Evolutionary conservation across 352 stramenopile genomes (phyloP), one percentile per base, ranked within the genome.

Genomic region (Pythium folliculosum): DNA sequence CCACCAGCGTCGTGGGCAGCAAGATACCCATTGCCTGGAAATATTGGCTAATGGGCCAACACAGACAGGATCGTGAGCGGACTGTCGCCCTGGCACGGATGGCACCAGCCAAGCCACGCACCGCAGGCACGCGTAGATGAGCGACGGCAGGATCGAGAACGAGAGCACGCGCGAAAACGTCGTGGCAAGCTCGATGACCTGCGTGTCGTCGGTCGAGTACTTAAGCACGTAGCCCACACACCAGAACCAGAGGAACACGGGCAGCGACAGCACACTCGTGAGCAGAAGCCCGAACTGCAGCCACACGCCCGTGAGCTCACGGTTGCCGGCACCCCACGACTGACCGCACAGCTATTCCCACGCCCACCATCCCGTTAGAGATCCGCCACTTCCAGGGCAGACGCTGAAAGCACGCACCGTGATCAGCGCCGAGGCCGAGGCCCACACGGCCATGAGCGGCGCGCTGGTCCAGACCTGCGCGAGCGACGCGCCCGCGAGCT

Each of bases 181-280:
- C 19, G 73, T 74, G 23, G 80, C 84, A 19, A 92, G 71, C 19
- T 63, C 71, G 32, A 91, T 80, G 43, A 91, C 80, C 14, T 80
- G 70, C 12, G 60, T 37, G 50, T 93, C 81, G 57, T 89, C 77
- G 3, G 82, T 92, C 19, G 82, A 85, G 65, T 81, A 84, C 62
- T 82, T 67, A 50, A 92, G 78, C 54, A 88, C 71, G 45, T 73
- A 84, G 14, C 70, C 75, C 58, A 91, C 60, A 57, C 74, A 86
- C 81, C 84, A 92, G 60, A 90, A 92, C 81, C 81, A 91, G n/a
- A 83, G 37, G 19, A 81, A 70, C 9, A 91, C 81, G 1, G 81
- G 83, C 1, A 90, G 57, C 0, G 80, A 86, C 52, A 91, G 69
- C 38, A 85, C 51, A 14, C 64, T 82, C 30, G 81, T 83, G 63